These are phyloP conservation scores for Termitomyces sp. DNA, from an alignment of 768 basidiomycete species.

Conservation along the genomic window DNA sequence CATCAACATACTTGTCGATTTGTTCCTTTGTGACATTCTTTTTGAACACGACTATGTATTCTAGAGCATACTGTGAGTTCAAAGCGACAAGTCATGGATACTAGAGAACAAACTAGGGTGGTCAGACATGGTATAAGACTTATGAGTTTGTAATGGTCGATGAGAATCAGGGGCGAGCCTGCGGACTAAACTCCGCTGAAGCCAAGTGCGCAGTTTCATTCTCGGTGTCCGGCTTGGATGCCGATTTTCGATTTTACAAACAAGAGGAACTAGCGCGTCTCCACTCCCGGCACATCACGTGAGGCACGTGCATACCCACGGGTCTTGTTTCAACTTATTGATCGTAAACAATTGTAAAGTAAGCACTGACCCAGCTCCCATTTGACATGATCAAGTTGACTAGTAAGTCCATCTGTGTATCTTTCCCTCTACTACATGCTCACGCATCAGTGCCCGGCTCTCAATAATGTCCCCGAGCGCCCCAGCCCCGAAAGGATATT, in stretches of 20 bases:
- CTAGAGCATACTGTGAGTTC: slow-evolving; percentile 19
- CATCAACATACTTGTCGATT: slow-evolving; percentile 33
- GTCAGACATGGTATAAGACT: slow-evolving; percentile 4
- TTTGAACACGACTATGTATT: slow-evolving; percentile 55
- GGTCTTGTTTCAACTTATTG: too few relatives aligned
- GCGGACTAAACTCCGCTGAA: slow-evolving; percentile 2
- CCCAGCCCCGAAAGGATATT: too few relatives aligned
- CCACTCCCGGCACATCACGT: too few relatives aligned
- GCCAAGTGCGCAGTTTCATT: neutral
- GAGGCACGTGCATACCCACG: too few relatives aligned
- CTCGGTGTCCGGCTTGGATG: neutral
- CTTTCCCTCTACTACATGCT: too few relatives aligned
- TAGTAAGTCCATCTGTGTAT: too few relatives aligned
- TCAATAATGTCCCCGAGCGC: too few relatives aligned
- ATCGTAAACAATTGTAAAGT: too few relatives aligned
- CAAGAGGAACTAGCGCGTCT: slow-evolving; percentile 2
- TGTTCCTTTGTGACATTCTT: slow-evolving; percentile 30
- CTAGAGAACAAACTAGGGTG: neutral
- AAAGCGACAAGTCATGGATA: neutral
- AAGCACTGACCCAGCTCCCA: too few relatives aligned
- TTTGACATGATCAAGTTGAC: too few relatives aligned
- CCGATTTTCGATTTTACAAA: neutral
- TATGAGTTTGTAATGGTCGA: slow-evolving; percentile 1
- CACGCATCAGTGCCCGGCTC: too few relatives aligned
- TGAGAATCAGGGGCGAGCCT: slow-evolving; percentile 6